Percentiles rank a stretch among this genome's conserved stretches.
Evolutionary conservation across 352 stramenopile genomes (phyloP).

Genomic region (Globisporangium parvum): DNA sequence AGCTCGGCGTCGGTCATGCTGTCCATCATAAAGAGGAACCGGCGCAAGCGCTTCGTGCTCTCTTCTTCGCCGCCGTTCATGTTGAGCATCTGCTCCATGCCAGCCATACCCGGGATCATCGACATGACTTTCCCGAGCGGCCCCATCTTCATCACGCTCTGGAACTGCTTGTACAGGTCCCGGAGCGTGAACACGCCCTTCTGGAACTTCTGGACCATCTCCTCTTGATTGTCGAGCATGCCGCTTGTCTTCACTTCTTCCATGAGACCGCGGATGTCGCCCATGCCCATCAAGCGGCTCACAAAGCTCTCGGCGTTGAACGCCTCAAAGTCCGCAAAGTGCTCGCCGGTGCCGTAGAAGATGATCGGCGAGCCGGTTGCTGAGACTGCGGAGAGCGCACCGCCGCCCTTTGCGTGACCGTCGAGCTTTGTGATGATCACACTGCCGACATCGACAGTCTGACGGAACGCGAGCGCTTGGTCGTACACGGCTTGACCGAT

Average conservation of each 20-base stretch:
- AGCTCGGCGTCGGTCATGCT: constrained; percentile 97
- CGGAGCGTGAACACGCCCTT: constrained; percentile 97
- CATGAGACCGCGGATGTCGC: constrained; percentile 95
- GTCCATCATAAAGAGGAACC: constrained; percentile 99
- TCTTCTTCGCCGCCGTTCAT: constrained; percentile 91
- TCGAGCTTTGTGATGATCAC: constrained; percentile 99
- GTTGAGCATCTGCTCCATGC: constrained; percentile 88
- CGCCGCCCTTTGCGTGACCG: constrained; percentile 98
- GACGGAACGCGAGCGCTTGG: constrained; percentile 94
- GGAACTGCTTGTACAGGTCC: constrained; percentile 99
- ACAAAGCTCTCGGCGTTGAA: constrained; percentile 98
- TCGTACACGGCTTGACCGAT: constrained; percentile 98
- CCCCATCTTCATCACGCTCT: constrained; percentile 97
- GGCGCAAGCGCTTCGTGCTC: constrained; percentile 89
- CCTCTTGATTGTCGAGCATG: constrained; percentile 92
- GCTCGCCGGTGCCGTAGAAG: constrained; percentile 97
- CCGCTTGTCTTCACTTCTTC: constrained; percentile 90
- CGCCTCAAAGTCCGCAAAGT: constrained; percentile 97
- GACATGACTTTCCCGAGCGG: constrained; percentile 97
- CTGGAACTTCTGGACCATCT: constrained; percentile 95
- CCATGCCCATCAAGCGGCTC: constrained; percentile 97
- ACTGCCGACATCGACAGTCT: constrained; percentile 94
- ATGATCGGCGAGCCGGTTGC: constrained; percentile 97
- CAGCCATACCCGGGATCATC: constrained; percentile 96
- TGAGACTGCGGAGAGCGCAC: constrained; percentile 96